Conservation (phyloP, 345 rosid species). For the Bretschneidera sinensis region DNA sequence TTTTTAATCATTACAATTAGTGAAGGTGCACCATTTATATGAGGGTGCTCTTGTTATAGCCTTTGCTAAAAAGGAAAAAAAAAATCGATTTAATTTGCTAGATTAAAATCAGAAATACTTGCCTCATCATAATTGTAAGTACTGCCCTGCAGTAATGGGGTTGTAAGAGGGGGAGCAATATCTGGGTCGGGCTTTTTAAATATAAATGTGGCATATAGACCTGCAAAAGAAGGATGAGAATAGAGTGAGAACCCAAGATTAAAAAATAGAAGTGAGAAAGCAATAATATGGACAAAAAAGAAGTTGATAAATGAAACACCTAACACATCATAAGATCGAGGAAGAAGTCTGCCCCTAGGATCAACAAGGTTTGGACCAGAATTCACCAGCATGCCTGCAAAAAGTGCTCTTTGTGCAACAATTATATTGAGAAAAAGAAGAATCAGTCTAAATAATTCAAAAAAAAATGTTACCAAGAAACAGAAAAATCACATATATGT, state of each 20-base stretch:
- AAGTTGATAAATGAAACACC: slow-evolving; percentile 35
- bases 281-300: slow-evolving; percentile 7
- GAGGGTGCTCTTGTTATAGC: background rate
- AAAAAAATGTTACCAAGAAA: slow-evolving; percentile 3
- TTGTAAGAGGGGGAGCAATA: slow-evolving; percentile 68
- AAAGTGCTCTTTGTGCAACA: slow-evolving; percentile 47
- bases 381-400: slow-evolving; percentile 67
- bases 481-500: background rate
- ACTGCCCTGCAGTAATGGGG: slow-evolving; percentile 58
- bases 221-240: slow-evolving; percentile 30
- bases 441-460: slow-evolving; percentile 14
- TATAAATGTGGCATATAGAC: slow-evolving; percentile 80
- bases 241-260: slow-evolving; percentile 6
- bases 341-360: slow-evolving; percentile 84
- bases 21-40: no score
- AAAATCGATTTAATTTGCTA: background rate
- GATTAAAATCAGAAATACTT: slow-evolving; percentile 31
- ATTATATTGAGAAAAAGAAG: slow-evolving; percentile 8
- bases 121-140: slow-evolving; percentile 62
- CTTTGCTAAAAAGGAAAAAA: background rate
- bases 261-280: slow-evolving; percentile 9
- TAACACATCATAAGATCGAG: slow-evolving; percentile 75
- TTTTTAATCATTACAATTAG: no score
- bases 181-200: slow-evolving; percentile 97
- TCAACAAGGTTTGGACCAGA: slow-evolving; percentile 76